phyloP scores from a whole-genome alignment of 2,329 filamentous ascomycete genomes.

The Xylaria multiplex region DNA sequence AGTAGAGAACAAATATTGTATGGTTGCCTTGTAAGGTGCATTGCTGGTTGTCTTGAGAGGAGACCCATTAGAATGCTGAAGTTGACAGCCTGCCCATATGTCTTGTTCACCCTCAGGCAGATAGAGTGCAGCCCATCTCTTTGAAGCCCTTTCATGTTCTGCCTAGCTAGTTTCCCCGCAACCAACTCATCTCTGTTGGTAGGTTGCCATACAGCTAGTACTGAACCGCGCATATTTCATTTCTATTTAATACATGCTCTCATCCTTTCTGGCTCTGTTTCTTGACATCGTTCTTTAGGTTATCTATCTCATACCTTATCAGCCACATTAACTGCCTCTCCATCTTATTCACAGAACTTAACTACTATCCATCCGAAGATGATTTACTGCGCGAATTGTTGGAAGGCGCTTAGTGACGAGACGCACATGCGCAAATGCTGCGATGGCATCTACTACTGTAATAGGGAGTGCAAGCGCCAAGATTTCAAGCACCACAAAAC shows the following conservation, averaged over 20 bases:
- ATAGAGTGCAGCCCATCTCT: not conserved
- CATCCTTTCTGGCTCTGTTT: not conserved
- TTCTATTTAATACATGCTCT: not conserved
- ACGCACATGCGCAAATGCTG: conserved; percentile 6
- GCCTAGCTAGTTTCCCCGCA: not conserved
- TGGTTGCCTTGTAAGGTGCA: not conserved
- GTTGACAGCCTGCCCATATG: not conserved
- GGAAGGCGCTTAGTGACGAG: not conserved
- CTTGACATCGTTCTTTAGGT: not conserved
- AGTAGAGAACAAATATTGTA: not conserved
- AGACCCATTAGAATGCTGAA: not conserved
- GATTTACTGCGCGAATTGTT: conserved; percentile 17
- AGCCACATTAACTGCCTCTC: too few species aligned
- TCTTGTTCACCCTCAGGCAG: not conserved
- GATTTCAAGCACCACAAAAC: conserved; percentile 63
- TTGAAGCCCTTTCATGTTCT: not conserved
- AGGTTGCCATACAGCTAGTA: not conserved
- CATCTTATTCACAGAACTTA: not conserved
- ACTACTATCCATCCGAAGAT: not conserved
- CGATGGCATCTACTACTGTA: conserved; percentile 51
- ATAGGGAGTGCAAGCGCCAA: conserved; percentile 60
- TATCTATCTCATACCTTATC: not conserved
- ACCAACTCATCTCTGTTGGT: not conserved
- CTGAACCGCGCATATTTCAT: not conserved
- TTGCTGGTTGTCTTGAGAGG: not conserved